Conservation (phyloP, 768 basidiomycete species). For the Tulasnella sp. region DNA sequence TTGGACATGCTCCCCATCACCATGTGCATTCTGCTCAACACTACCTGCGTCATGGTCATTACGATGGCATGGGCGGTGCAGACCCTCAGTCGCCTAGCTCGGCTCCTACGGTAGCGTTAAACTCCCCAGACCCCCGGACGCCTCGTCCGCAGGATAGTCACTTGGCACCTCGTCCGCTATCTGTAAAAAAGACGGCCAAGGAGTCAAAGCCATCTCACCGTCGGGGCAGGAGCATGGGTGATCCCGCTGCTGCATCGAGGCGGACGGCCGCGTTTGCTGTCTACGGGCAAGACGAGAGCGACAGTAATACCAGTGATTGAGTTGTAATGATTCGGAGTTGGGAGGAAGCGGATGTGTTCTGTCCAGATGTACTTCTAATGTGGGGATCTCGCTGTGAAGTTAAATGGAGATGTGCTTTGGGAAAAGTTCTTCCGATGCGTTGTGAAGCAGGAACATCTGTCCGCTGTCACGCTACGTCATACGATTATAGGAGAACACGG, state of each 20-base stretch:
- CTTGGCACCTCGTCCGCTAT: neutral
- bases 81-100: neutral
- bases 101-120: neutral
- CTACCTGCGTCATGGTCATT: neutral
- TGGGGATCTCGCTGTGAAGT: too few relatives aligned
- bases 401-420: too few relatives aligned
- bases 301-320: slow-evolving; percentile 47
- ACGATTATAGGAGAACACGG: too few relatives aligned
- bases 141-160: slow-evolving; percentile 1
- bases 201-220: neutral
- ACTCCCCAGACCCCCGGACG: neutral
- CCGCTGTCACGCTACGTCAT: too few relatives aligned
- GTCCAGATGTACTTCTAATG: too few relatives aligned
- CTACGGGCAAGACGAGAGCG: slow-evolving; percentile 82
- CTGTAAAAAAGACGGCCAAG: slow-evolving; percentile 18
- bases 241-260: slow-evolving; percentile 20
- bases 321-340: too few relatives aligned
- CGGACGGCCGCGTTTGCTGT: slow-evolving; percentile 58
- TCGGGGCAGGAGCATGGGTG: slow-evolving; percentile 18
- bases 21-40: neutral
- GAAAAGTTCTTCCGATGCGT: too few relatives aligned
- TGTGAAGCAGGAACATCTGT: too few relatives aligned
- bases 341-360: too few relatives aligned
- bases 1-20: slow-evolving; percentile 21
- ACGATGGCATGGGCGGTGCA: neutral